A percentile compares a stretch with the other conserved stretches of the same genome.
Evolutionary conservation across 495 filamentous ascomycete genomes (phyloP).

Genomic region (Astrocystis sublimbata): DNA sequence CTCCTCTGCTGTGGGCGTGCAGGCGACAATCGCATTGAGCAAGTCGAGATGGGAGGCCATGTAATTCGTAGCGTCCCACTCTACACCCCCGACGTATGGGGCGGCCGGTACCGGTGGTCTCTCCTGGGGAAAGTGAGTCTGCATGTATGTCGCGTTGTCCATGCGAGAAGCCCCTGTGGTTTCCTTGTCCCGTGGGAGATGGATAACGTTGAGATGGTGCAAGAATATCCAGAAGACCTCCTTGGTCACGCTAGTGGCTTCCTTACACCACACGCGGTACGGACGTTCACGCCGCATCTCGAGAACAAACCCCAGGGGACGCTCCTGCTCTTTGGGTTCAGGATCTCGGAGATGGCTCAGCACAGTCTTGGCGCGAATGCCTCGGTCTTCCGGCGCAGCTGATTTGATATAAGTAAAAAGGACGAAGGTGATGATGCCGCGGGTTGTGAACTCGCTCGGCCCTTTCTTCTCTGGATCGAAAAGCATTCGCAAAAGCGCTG

Average conservation of each 20-base stretch:
- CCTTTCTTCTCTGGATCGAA: constrained; percentile 98
- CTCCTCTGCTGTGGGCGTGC: constrained; percentile 66
- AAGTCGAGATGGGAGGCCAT: constrained; percentile 90
- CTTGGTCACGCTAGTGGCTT: constrained; percentile 88
- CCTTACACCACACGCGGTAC: constrained; percentile 91
- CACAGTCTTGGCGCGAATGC: constrained; percentile 64
- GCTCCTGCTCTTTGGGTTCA: constrained; percentile 67
- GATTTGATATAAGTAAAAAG: constrained; percentile 80
- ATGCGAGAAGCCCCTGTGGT: constrained; percentile 30
- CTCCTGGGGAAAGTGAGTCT: constrained; percentile 80
- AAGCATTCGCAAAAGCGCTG: constrained; percentile 80
- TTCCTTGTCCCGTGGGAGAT: constrained; percentile 49
- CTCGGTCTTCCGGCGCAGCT: constrained; percentile 52
- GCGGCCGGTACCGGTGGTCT: constrained; percentile 90
- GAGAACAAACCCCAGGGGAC: constrained; percentile 81
- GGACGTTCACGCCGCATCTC: constrained; percentile 85
- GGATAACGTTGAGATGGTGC: constrained; percentile 86
- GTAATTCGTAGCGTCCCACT: constrained; percentile 99
- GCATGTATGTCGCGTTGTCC: constrained; percentile 53
- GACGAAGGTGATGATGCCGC: constrained; percentile 80
- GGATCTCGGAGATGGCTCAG: constrained; percentile 82
- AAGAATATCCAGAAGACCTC: constrained; percentile 99
- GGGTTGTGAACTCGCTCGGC: constrained; percentile 91
- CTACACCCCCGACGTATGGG: constrained; percentile 95
- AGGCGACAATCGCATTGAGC: constrained; percentile 87